Evolutionary conservation across 1,284 basidiomycete genomes (phyloP).

Genomic region (Lentinula novae-zelandiae): DNA sequence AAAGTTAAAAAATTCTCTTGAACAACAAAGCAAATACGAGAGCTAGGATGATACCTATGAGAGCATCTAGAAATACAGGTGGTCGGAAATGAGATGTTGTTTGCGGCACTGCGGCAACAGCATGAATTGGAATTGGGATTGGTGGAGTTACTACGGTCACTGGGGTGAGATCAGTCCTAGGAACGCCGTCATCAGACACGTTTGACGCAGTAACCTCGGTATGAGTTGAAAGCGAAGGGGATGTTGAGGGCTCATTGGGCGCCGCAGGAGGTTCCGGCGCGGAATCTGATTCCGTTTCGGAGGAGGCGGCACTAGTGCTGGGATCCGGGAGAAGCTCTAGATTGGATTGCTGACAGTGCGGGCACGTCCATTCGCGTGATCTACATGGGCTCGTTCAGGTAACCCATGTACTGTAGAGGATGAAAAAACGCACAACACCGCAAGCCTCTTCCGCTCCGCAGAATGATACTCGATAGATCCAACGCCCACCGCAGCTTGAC

Average conservation of each 20-base stretch:
- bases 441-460: conserved; percentile 78
- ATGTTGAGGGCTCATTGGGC: background rate
- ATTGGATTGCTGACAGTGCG: conserved; percentile 70
- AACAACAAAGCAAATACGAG: conserved; percentile 60
- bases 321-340: conserved; percentile 69
- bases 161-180: background rate
- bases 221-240: background rate
- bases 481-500: conserved; percentile 86
- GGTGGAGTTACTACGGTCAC: background rate
- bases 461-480: conserved; percentile 84
- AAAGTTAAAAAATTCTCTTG: conserved; percentile 50
- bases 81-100: conserved; percentile 25
- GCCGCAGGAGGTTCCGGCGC: background rate
- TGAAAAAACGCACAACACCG: conserved; percentile 56
- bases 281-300: background rate
- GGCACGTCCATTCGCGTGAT: conserved; percentile 61
- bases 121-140: background rate
- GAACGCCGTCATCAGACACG: background rate
- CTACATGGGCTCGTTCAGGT: conserved; percentile 2
- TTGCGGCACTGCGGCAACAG: background rate
- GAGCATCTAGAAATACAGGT: conserved; percentile 63
- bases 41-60: conserved; percentile 64
- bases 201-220: background rate
- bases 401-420: conserved; percentile 2
- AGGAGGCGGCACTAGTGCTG: background rate